Percentiles rank a stretch among this genome's conserved stretches.
Conservation (phyloP, 2,329 filamentous ascomycete species). For the Capronia epimyces region DNA sequence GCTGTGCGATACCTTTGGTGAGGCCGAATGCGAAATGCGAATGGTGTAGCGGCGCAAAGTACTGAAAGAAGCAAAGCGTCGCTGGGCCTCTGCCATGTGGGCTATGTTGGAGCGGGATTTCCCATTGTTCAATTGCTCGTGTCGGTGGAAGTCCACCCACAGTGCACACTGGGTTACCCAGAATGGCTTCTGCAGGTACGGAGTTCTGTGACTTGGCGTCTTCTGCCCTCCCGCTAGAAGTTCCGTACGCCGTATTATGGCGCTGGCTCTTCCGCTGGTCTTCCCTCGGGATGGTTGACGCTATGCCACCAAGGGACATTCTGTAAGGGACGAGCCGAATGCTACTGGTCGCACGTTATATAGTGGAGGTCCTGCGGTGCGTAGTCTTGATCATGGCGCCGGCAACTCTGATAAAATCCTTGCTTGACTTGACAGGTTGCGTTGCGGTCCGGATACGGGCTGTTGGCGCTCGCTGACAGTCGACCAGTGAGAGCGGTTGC, state of each 20-base stretch:
- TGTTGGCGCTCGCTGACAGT: background rate
- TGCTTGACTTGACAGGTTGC: background rate
- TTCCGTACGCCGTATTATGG: background rate
- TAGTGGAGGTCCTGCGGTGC: conserved; percentile 12
- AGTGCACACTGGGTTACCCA: background rate
- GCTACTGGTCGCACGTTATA: conserved; percentile 17
- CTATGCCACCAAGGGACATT: conserved; percentile 1
- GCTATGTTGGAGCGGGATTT: background rate
- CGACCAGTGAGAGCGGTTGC: conserved; percentile 11
- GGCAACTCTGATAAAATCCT: conserved; percentile 11
- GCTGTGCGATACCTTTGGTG: background rate
- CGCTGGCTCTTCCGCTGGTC: background rate
- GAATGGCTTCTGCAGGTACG: background rate
- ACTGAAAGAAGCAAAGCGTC: conserved; percentile 7
- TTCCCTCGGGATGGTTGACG: background rate
- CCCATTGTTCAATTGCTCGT: background rate
- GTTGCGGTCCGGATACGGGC: background rate
- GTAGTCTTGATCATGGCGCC: conserved; percentile 19
- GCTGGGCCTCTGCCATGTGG: background rate
- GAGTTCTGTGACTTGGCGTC: background rate
- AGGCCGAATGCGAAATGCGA: background rate
- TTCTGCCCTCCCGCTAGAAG: background rate
- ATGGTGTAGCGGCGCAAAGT: conserved; percentile 3
- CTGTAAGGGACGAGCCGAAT: conserved; percentile 7
- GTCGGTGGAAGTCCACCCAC: background rate